Base-by-base conservation (phyloP, 805 yeast species). In the Starmerella apicola region DNA sequence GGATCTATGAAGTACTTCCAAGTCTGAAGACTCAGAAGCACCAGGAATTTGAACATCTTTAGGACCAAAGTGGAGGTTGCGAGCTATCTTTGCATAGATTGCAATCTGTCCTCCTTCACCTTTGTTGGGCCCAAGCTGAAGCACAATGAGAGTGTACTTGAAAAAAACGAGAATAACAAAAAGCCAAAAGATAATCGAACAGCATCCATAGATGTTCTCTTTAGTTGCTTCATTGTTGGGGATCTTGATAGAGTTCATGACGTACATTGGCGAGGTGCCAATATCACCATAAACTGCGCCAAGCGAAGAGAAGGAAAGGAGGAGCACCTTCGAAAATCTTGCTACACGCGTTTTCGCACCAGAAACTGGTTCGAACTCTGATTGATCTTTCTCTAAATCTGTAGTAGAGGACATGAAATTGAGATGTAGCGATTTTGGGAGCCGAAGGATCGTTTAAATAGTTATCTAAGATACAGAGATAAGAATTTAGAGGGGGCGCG, bases 41-140 rank as follows among this genome's bases (percentile, higher is more conserved):
- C 48, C 48, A 1, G 48, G 48, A 10, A 38, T 39, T 19, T 19
- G 32, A 6, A 44, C 42, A 5, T 45, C 44, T 18, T 32, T 39
- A 36, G 45, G 45, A 4, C 48, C 48, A 20, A 71, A 58, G 28
- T 63, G 64, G 45, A 72, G 55, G 27, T 60, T 58, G 30, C 74
- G 59, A 4, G 77, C 74, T 25, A 72, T 64, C 51, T 72, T 72
- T 18, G 78, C 70, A 48, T 73, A 74, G 32, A 74, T 66, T n/a
- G 80, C 79, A 25, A 74, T 67, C 44, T 72, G 77, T 1, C 80
- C 79, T 45, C 80, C 79, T 52, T 74, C 77, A 34, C 75, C 76
- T 34, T 70, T 65, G 53, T 73, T 71, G 8, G 76, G 73, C 12
- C 78, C 80, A 33, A 63, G 51, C 16, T 51, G 47, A 35, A 73